Base-by-base conservation (phyloP, 1,284 basidiomycete genomes). In the Moesziomyces globuligerus region DNA sequence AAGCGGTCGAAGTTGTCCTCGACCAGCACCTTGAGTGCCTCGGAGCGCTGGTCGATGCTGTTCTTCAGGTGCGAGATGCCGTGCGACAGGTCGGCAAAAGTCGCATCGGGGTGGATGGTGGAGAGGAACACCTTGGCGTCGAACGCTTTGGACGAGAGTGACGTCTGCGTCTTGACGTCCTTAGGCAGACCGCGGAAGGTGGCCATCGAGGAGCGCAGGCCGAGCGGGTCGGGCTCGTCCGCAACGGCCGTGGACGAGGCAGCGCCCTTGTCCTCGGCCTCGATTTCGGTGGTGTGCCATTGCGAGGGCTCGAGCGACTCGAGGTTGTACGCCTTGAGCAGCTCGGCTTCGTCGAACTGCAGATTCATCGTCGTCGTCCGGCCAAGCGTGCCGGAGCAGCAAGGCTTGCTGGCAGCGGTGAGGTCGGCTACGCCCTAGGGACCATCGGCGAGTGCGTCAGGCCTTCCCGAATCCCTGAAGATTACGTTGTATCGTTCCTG, bases 1-100 rank as follows among this genome's bases (percentile, higher is more conserved):
- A 98, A 98, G 23, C 93, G 87, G 84, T 98, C 94, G 85, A 98
- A 98, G 84, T 98, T 97, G 78, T 97, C 93, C 83, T 98, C 93
- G 21, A 99, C 96, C 39, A 99, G 86, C 23, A 96, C 89, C 48
- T 94, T 88, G 61, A 98, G 90, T 23, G 94, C 95, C 76, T 95
- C 93, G 2, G 92, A 94, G 29, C 94, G 59, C 56, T 80, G 77
- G 37, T 72, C 74, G 48, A 82, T 81, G 47, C 59, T 75, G 41
- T 41, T 40, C 42, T 76, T 67, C 7, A 82, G 74, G 39, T 75
- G 64, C 24, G 51, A 44, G 13, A 80, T 69, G 18, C 78, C 80
- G 86, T 85, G 7, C 86, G 32, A 97, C 0, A 82, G 87, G 78
- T 98, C 94, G 83, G 94, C 90, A 77, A 94, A 98, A 0, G 93